Percentiles rank a stretch among this genome's conserved stretches.
phyloP scores from a whole-genome alignment of 805 yeast genomes.

The Candida sanyiensis region DNA sequence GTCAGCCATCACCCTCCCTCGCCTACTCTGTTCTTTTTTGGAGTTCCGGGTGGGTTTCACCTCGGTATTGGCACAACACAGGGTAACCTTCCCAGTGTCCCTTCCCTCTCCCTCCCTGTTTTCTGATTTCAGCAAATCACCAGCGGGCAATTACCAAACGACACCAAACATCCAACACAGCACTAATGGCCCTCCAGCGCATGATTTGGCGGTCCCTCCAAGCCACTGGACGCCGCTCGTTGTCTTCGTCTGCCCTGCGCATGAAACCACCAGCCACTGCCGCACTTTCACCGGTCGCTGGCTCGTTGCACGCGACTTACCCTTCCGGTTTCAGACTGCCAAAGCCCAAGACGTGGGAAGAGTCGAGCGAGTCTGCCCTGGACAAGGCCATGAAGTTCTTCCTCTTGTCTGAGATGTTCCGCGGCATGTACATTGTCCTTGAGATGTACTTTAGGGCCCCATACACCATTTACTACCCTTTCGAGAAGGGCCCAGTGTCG shows the following conservation, averaged over 20 bases:
- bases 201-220: constrained; percentile 1
- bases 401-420: constrained; percentile 73
- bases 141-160: constrained; percentile 1
- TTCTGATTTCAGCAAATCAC: constrained; percentile 2
- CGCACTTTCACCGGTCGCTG: constrained; percentile 16
- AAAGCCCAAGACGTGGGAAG: constrained; percentile 78
- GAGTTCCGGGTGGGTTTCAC: neutral
- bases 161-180: neutral
- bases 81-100: neutral
- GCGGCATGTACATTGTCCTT: constrained; percentile 85
- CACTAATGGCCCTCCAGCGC: constrained; percentile 2
- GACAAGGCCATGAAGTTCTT: constrained; percentile 81
- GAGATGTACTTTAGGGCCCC: constrained; percentile 89
- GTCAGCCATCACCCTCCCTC: neutral
- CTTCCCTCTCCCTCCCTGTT: neutral
- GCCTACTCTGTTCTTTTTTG: too few relatives aligned
- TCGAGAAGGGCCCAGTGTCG: constrained; percentile 83
- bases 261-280: neutral
- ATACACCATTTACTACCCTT: constrained; percentile 84
- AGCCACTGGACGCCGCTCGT: neutral
- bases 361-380: constrained; percentile 66
- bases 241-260: neutral
- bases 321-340: constrained; percentile 63
- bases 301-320: constrained; percentile 16
- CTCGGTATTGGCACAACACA: neutral